Evolutionary conservation across 208 protist species (phyloP).

Genomic region (Trypanosoma cruzi): DNA sequence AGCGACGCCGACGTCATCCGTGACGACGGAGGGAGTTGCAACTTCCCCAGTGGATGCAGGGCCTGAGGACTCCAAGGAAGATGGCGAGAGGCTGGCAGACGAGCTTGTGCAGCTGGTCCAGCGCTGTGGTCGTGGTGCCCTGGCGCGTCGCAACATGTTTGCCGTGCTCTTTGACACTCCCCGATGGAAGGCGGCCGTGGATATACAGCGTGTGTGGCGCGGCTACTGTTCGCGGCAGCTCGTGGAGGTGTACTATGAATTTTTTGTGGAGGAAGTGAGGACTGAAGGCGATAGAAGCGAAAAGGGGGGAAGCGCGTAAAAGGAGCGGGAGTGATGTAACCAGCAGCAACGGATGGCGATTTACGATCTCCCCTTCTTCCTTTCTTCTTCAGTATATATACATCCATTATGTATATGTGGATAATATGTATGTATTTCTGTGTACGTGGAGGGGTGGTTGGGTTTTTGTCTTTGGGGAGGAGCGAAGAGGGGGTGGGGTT

Average conservation of each 20-base stretch:
- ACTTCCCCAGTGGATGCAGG: no score
- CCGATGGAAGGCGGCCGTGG: slow-evolving; percentile 34
- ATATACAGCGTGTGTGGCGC: slow-evolving; percentile 58
- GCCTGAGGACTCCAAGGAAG: no score
- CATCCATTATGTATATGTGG: no score
- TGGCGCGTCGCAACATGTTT: not conserved
- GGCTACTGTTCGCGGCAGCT: slow-evolving; percentile 43
- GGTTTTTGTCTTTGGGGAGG: no score
- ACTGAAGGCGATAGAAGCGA: not conserved
- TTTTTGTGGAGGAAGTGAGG: slow-evolving; percentile 15
- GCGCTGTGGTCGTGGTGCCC: slow-evolving; percentile 14
- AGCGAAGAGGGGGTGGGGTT: no score
- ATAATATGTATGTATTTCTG: not conserved
- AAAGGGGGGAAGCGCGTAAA: not conserved
- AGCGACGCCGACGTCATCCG: no score
- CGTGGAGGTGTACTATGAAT: slow-evolving; percentile 65
- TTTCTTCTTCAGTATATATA: not conserved
- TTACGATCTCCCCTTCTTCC: not conserved
- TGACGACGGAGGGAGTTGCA: no score
- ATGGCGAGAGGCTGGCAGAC: no score
- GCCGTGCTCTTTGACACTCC: not conserved
- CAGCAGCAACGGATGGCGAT: not conserved
- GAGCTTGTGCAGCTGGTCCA: slow-evolving; percentile 16
- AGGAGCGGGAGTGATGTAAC: not conserved
- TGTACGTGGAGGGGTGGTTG: no score